phyloP scores from a whole-genome alignment of 192 early-diverging fungal species.

The Ramicandelaber brevisporus region DNA sequence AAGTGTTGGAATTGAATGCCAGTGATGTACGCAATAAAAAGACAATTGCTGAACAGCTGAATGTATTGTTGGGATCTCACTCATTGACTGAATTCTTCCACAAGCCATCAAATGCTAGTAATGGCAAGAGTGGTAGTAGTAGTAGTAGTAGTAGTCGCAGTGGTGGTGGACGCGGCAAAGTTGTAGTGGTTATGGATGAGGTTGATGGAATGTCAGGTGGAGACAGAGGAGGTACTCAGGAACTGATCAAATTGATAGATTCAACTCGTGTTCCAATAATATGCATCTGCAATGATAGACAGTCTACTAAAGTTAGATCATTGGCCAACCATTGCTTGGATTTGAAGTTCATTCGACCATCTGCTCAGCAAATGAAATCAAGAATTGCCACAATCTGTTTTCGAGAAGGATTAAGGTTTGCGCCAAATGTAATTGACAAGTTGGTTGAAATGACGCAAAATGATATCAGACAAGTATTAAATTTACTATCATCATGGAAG shows the following conservation, averaged over 20 bases:
- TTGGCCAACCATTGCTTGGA: slow-evolving; percentile 68
- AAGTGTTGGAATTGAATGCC: slow-evolving; percentile 86
- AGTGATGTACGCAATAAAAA: slow-evolving; percentile 86
- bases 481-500: slow-evolving; percentile 78
- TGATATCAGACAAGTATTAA: slow-evolving; percentile 94
- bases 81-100: slow-evolving; percentile 29
- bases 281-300: slow-evolving; percentile 93
- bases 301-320: slow-evolving; percentile 58
- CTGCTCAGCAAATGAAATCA: slow-evolving; percentile 41
- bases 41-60: slow-evolving; percentile 30
- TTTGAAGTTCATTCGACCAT: slow-evolving; percentile 46
- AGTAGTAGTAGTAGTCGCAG: slow-evolving; percentile 6
- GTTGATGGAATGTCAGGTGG: slow-evolving; percentile 97
- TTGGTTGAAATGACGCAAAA: slow-evolving; percentile 52
- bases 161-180: slow-evolving; percentile 12
- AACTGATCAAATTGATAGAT: slow-evolving; percentile 76
- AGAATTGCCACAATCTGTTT: slow-evolving; percentile 50
- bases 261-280: slow-evolving; percentile 81
- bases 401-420: slow-evolving; percentile 49
- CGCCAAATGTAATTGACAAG: slow-evolving; percentile 52
- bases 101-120: too few species aligned
- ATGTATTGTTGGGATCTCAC: slow-evolving; percentile 26
- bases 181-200: slow-evolving; percentile 93
- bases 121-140: slow-evolving; percentile 6
- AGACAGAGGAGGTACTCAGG: slow-evolving; percentile 73